A percentile compares a stretch with the other conserved stretches of the same genome.
Evolutionary conservation across 2,329 filamentous ascomycete genomes (phyloP).

Genomic region (Colletotrichum neosansevieriae): DNA sequence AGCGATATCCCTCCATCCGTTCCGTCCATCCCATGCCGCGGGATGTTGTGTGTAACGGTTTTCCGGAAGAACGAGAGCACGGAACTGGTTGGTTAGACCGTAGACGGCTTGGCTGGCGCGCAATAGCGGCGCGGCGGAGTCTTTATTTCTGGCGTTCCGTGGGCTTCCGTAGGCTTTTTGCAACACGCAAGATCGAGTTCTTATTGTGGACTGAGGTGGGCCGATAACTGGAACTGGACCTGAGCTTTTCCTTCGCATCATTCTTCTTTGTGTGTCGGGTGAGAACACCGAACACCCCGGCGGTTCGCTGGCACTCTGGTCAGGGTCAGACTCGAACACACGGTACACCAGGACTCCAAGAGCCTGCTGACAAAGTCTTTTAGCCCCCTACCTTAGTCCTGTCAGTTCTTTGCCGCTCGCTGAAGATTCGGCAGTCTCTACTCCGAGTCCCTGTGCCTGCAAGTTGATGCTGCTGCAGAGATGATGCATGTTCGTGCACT

Average conservation of each 20-base stretch:
- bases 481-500: slow-evolving; percentile 27
- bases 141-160: slow-evolving; percentile 22
- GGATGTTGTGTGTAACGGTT: slow-evolving; percentile 6
- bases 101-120: slow-evolving; percentile 24
- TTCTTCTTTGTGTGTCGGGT: slow-evolving; percentile 29
- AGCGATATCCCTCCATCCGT: slow-evolving; percentile 22
- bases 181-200: slow-evolving; percentile 21
- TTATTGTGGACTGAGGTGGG: slow-evolving; percentile 35
- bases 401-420: slow-evolving; percentile 24
- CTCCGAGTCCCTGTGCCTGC: slow-evolving; percentile 1
- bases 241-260: slow-evolving; percentile 18
- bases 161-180: slow-evolving; percentile 11
- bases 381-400: not conserved
- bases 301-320: slow-evolving; percentile 3
- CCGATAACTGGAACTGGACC: slow-evolving; percentile 30
- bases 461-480: slow-evolving; percentile 18
- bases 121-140: slow-evolving; percentile 9
- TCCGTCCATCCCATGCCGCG: slow-evolving; percentile 21
- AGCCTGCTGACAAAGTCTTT: slow-evolving; percentile 34
- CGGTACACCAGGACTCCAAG: not conserved
- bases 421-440: slow-evolving; percentile 36
- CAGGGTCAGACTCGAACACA: slow-evolving; percentile 25
- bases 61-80: slow-evolving; percentile 8
- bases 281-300: slow-evolving; percentile 35
- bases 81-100: slow-evolving; percentile 5